phyloP scores from a whole-genome alignment of 495 filamentous ascomycete species.

The Talaromyces stipitatus region DNA sequence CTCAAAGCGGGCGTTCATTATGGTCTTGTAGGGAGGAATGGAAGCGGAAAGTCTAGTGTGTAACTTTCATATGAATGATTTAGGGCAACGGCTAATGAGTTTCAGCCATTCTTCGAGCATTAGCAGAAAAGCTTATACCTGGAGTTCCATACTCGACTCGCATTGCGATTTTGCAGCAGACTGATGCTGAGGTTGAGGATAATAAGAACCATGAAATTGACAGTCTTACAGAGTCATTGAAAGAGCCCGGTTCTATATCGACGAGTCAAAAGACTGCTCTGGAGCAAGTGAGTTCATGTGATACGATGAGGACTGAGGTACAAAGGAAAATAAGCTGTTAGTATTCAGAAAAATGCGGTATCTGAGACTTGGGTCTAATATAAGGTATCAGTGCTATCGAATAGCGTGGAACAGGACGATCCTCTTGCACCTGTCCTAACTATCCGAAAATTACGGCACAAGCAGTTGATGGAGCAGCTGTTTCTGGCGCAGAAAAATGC shows the following conservation, averaged over 20 bases:
- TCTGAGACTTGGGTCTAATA: neutral
- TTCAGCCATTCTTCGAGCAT: constrained; percentile 60
- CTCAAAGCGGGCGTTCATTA: constrained; percentile 65
- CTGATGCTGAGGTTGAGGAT: constrained; percentile 26
- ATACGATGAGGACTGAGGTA: constrained; percentile 51
- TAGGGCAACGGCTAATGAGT: neutral
- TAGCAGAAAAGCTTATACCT: constrained; percentile 71
- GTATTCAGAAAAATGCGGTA: constrained; percentile 5
- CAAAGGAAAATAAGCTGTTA: constrained; percentile 50
- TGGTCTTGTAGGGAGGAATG: constrained; percentile 70
- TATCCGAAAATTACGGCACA: constrained; percentile 50
- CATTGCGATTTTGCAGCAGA: constrained; percentile 69
- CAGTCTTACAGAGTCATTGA: constrained; percentile 7
- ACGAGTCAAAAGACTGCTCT: constrained; percentile 39
- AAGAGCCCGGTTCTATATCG: neutral
- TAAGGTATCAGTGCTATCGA: constrained; percentile 26
- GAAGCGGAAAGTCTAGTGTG: constrained; percentile 73
- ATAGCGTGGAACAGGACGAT: constrained; percentile 39
- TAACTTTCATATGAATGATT: neutral
- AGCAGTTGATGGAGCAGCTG: constrained; percentile 50
- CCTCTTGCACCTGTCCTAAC: constrained; percentile 49
- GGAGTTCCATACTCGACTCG: constrained; percentile 63
- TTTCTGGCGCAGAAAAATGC: constrained; percentile 66
- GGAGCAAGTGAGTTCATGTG: constrained; percentile 59
- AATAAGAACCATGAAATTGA: neutral